Evolutionary conservation across 345 rosid species (phyloP).

Genomic region (Lumnitzera racemosa): DNA sequence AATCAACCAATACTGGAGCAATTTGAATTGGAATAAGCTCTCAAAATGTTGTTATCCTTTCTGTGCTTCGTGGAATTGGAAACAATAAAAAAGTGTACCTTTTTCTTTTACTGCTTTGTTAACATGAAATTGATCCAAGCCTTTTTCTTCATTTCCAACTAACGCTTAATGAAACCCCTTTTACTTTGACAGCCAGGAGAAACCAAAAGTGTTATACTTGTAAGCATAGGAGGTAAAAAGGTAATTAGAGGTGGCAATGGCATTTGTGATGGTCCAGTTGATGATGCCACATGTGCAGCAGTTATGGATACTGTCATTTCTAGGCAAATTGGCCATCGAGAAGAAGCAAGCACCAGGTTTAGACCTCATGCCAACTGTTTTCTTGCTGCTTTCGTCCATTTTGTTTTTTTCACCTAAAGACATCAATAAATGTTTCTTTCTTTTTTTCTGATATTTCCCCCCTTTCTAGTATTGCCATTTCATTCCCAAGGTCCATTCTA

Average conservation of each 20-base stretch:
- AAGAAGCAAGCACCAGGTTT: conserved; percentile 67
- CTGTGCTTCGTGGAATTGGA: too few species aligned
- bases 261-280: conserved; percentile 53
- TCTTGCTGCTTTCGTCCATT: conserved; percentile 10
- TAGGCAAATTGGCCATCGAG: conserved; percentile 39
- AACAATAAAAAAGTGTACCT: too few species aligned
- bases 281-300: conserved; percentile 30
- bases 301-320: conserved; percentile 37
- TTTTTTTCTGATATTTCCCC: too few species aligned
- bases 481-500: too few species aligned
- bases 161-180: conserved; percentile 6
- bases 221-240: conserved; percentile 69
- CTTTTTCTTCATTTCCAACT: neutral
- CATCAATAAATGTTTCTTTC: too few species aligned
- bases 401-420: conserved; percentile 1
- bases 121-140: neutral
- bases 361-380: conserved; percentile 6
- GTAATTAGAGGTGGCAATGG: conserved; percentile 86
- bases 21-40: neutral
- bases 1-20: neutral
- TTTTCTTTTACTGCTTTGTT: too few species aligned
- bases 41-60: too few species aligned
- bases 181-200: conserved; percentile 84
- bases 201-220: conserved; percentile 62
- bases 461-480: too few species aligned